Evolutionary conservation across 441 rosid genomes (phyloP).

Genomic region (Gossypium aridum): DNA sequence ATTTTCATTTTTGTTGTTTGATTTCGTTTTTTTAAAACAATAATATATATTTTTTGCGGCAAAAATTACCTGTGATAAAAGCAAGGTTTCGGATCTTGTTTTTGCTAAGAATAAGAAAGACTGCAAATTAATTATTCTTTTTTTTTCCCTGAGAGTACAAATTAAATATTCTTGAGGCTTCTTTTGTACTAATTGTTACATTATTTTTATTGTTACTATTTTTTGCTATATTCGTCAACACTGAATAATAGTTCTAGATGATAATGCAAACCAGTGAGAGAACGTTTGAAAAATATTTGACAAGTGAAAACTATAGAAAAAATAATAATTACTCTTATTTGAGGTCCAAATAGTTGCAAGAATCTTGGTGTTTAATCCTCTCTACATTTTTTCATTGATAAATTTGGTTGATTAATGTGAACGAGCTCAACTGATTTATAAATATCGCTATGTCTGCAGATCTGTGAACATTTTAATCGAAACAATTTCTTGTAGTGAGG

Average conservation of each 20-base stretch:
- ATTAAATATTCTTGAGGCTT: neutral
- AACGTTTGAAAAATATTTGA: neutral
- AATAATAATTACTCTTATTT: neutral
- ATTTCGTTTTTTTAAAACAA: neutral
- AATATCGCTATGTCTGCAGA: neutral
- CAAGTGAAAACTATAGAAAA: neutral
- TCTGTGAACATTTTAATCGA: neutral
- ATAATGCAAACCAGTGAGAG: neutral
- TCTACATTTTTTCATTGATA: neutral
- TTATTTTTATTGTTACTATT: neutral
- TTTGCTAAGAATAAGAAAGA: neutral
- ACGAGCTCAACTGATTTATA: neutral
- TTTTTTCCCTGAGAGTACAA: neutral
- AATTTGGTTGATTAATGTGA: neutral
- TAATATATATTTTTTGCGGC: neutral
- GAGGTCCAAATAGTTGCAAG: neutral
- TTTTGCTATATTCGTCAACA: neutral
- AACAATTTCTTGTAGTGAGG: conserved; percentile 7
- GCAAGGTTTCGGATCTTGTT: neutral
- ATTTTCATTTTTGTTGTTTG: neutral
- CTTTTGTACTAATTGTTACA: neutral
- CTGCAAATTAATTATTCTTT: neutral
- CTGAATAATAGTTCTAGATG: neutral
- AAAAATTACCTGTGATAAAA: neutral
- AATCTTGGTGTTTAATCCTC: neutral